A percentile compares a stretch with the other conserved stretches of the same genome.
phyloP scores from a whole-genome alignment of 345 rosid species.

The Gynandropsis gynandra region DNA sequence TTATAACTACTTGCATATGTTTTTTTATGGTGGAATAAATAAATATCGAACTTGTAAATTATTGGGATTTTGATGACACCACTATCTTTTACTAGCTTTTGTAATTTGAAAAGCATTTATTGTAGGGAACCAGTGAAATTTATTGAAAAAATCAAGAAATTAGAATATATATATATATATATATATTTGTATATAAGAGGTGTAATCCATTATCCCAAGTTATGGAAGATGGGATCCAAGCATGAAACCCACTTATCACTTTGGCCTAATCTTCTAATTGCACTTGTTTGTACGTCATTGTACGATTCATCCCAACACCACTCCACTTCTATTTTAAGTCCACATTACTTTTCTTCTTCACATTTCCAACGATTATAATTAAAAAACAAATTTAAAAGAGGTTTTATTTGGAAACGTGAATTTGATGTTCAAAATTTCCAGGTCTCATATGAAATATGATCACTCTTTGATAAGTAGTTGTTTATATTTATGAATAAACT shows the following conservation, averaged over 20 bases:
- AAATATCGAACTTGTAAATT: not conserved
- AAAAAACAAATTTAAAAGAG: too few relatives aligned
- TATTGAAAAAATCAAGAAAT: conserved; percentile 13
- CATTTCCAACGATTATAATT: too few relatives aligned
- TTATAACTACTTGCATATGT: not conserved
- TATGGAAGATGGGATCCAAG: conserved; percentile 35
- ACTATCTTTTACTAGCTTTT: too few relatives aligned
- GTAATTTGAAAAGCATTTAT: not conserved
- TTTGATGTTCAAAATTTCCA: too few relatives aligned
- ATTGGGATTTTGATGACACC: not conserved
- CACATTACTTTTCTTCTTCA: too few relatives aligned
- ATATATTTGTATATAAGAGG: conserved; percentile 15
- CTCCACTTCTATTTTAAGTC: not conserved
- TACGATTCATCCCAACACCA: conserved; percentile 15
- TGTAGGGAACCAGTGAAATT: not conserved
- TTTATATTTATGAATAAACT: too few relatives aligned
- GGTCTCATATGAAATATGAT: too few relatives aligned
- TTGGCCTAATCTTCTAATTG: conserved; percentile 16
- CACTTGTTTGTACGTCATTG: conserved; percentile 20
- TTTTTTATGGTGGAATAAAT: not conserved
- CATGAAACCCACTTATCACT: conserved; percentile 29
- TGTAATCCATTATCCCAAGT: conserved; percentile 32
- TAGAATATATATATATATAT: conserved; percentile 7
- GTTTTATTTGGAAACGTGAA: too few relatives aligned
- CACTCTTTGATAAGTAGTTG: too few relatives aligned